Evolutionary conservation across 352 stramenopile genomes (phyloP).

Genomic region (Pythium graminicola): DNA sequence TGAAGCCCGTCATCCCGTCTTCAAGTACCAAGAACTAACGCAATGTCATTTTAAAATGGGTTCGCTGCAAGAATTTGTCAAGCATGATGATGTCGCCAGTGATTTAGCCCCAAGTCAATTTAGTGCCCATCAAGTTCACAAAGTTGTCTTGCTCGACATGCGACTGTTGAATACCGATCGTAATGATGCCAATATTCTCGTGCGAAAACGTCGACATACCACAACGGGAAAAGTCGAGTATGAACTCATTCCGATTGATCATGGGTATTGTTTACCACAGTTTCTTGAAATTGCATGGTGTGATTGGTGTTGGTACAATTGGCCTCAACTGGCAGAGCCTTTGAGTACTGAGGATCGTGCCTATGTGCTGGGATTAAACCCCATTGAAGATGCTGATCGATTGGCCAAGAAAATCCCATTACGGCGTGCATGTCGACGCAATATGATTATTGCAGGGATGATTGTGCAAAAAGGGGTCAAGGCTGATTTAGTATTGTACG

Average conservation of each 20-base stretch:
- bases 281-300: constrained; percentile 96
- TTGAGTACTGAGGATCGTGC: constrained; percentile 49
- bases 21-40: constrained; percentile 57
- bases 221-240: constrained; percentile 59
- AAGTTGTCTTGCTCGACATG: constrained; percentile 98
- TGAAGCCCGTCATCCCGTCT: constrained; percentile 66
- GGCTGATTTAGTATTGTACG: constrained; percentile 52
- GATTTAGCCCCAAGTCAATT: constrained; percentile 90
- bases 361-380: constrained; percentile 60
- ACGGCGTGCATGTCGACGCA: constrained; percentile 60
- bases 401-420: constrained; percentile 69
- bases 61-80: constrained; percentile 96
- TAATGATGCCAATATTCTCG: constrained; percentile 97
- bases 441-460: constrained; percentile 78
- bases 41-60: constrained; percentile 89
- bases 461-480: constrained; percentile 72
- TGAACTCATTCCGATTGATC: constrained; percentile 98
- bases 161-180: constrained; percentile 96
- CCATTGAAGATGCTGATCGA: constrained; percentile 44
- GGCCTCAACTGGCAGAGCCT: constrained; percentile 86
- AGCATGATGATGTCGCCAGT: constrained; percentile 92
- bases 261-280: constrained; percentile 96
- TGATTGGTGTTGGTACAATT: constrained; percentile 99
- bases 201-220: constrained; percentile 65
- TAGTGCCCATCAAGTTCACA: constrained; percentile 92